Conservation (phyloP, 495 filamentous ascomycete species). For the Lasiosphaeria miniovina region DNA sequence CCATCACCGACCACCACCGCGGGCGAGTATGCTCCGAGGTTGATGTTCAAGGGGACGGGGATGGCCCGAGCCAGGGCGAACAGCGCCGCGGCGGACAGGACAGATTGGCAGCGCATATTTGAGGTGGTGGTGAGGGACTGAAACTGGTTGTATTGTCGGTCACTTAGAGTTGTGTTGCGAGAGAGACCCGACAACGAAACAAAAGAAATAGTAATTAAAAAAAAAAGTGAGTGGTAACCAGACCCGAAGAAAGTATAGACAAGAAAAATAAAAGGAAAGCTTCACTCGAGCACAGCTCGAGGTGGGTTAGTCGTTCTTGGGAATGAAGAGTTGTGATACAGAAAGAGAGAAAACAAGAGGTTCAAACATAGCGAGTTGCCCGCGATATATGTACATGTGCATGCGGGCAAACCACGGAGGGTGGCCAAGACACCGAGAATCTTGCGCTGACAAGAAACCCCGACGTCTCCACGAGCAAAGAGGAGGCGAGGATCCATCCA, state of each 20-base stretch:
- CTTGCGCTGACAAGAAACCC: too few species aligned
- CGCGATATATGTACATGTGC: too few species aligned
- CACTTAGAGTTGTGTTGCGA: background rate
- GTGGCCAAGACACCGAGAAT: too few species aligned
- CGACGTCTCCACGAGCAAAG: too few species aligned
- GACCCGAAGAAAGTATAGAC: background rate
- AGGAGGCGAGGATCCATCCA: too few species aligned
- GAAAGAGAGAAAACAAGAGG: background rate
- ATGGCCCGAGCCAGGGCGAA: conserved; percentile 16
- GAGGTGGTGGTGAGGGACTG: background rate
- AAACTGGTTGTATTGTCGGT: background rate
- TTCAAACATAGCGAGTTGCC: too few species aligned
- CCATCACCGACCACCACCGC: conserved; percentile 59
- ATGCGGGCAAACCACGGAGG: too few species aligned
- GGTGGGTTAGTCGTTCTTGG: background rate
- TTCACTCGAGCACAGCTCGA: conserved; percentile 6
- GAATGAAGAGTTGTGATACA: background rate
- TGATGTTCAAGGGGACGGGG: conserved; percentile 56
- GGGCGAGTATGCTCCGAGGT: conserved; percentile 57
- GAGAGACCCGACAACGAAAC: background rate
- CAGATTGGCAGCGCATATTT: conserved; percentile 21
- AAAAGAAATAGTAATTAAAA: background rate
- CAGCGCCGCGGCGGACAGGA: conserved; percentile 18
- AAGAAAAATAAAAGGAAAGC: too few species aligned
- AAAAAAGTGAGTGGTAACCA: background rate